Percentiles rank a stretch among this genome's conserved stretches.
Conservation (phyloP, 768 basidiomycete genomes). For the Auricularia cornea region DNA sequence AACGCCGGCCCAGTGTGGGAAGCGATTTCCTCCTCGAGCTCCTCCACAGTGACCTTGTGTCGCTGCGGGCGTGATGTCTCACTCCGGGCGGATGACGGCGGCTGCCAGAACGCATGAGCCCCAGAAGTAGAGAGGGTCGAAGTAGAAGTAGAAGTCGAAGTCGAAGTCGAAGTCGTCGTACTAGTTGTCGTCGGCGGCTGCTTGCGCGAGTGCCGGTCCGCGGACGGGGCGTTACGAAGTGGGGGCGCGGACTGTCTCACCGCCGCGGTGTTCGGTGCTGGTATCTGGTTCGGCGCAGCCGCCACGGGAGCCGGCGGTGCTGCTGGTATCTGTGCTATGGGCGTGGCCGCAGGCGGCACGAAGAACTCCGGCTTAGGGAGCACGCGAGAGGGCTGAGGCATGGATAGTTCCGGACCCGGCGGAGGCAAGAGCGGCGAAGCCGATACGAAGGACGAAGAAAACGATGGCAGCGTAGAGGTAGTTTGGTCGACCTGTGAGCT, state of each 20-base stretch:
- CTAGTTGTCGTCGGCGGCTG: neutral
- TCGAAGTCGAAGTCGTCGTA: neutral
- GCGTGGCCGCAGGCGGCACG: neutral
- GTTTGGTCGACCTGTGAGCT: neutral
- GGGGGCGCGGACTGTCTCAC: too few species aligned
- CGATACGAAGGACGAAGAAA: neutral
- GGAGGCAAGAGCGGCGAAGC: neutral
- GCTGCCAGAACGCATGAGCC: neutral
- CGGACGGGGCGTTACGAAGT: neutral
- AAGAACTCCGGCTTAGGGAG: neutral
- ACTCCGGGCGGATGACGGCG: neutral
- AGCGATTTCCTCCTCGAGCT: neutral
- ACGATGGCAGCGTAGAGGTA: neutral
- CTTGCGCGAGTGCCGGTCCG: neutral
- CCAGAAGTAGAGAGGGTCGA: neutral
- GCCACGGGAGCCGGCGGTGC: neutral
- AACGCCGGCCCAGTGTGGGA: neutral
- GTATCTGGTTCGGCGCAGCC: too few species aligned
- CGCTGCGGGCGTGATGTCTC: neutral
- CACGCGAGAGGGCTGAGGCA: neutral
- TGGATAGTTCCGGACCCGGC: neutral
- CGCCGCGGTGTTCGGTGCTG: too few species aligned
- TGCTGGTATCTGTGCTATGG: neutral
- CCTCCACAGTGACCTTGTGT: neutral
- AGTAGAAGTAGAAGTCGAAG: neutral